Evolutionary conservation across 1,284 basidiomycete species (phyloP), one percentile per base, ranked within the genome.

Genomic region (Leccinum pallidistipes): DNA sequence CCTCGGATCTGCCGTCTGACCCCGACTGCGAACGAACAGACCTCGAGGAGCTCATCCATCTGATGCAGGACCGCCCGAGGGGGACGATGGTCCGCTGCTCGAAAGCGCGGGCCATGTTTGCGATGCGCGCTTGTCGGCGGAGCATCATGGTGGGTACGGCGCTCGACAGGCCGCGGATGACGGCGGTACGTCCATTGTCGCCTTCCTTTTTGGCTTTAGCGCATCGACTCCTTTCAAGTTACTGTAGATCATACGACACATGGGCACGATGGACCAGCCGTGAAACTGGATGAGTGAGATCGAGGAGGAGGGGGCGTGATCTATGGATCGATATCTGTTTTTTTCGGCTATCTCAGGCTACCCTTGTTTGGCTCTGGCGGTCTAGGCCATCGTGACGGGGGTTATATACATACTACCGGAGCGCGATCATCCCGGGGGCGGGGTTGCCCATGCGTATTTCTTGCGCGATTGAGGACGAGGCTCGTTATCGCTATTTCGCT

Each of bases 61-160:
- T 95, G 34, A 82, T 99, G 75, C 85, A 87, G 43, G 94, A 97
- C 67, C 80, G 83, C 9, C 88, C 90, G 0, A 77, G 81, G 0
- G 90, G 91, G 1, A 86, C 90, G 66, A 91, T 92, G 82, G 90
- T 97, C 0, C 83, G 95, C 45, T 97, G 94, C 72, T 90, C 90
- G 9, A 99, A 98, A 74, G 94, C 92, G n/a, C 84, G 95, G 16
- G 83, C 87, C 8, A 98, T 99, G 95, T 98, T 99, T 72, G 97
- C 97, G 0, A 94, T 89, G 82, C 86, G 97, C 49, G 97, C 97
- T 0, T 99, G 97, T 75, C 77, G 97, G 63, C 95, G 92, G 77
- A 98, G 95, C 74, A 88, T 98, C 60, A 99, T 99, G 97, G 86
- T 99, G 51, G 97, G 97, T 6, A 94, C 86, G 76, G 83, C 94